These are phyloP conservation scores for Cicer chorassanicum DNA, from an alignment of 306 rosid genomes.

Conservation along the genomic window DNA sequence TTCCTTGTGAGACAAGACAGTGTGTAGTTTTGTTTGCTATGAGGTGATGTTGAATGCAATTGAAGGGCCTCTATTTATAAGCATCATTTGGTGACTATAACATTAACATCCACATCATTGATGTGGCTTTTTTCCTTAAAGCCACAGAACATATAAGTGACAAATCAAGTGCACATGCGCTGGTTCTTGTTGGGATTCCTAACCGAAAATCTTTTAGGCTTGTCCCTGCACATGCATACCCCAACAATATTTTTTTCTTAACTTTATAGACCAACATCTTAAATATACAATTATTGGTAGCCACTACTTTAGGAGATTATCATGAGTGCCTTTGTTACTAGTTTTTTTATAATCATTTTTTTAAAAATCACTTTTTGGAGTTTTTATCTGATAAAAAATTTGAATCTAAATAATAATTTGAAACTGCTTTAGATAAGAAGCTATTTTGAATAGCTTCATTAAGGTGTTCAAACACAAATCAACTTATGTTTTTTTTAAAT, in stretches of 20 bases:
- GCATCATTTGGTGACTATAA: slow-evolving; percentile 32
- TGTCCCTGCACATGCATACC: slow-evolving; percentile 52
- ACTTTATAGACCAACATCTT: slow-evolving; percentile 25
- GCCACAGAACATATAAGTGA: slow-evolving; percentile 39
- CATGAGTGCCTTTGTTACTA: no score
- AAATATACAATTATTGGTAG: slow-evolving; percentile 11
- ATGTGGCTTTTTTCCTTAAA: slow-evolving; percentile 35
- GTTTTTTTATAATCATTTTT: no score
- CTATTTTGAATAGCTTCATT: no score
- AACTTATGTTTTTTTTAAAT: no score
- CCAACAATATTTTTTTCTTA: slow-evolving; percentile 13
- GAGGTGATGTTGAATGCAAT: slow-evolving; percentile 36
- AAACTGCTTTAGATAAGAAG: no score
- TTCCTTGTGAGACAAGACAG: slow-evolving; percentile 18
- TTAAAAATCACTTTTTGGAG: no score
- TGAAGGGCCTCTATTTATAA: slow-evolving; percentile 56
- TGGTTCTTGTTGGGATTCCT: slow-evolving; percentile 61
- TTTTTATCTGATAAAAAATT: no score
- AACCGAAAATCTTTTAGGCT: slow-evolving; percentile 53
- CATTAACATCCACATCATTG: slow-evolving; percentile 12
- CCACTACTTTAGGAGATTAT: slow-evolving; percentile 3
- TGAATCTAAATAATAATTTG: no score
- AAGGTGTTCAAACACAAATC: no score
- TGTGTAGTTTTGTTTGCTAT: slow-evolving; percentile 36
- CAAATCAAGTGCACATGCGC: slow-evolving; percentile 62